Percentiles rank a stretch among this genome's conserved stretches.
These are phyloP conservation scores for Nasturtium officinale DNA, from an alignment of 345 rosid genomes.

Conservation along the genomic window DNA sequence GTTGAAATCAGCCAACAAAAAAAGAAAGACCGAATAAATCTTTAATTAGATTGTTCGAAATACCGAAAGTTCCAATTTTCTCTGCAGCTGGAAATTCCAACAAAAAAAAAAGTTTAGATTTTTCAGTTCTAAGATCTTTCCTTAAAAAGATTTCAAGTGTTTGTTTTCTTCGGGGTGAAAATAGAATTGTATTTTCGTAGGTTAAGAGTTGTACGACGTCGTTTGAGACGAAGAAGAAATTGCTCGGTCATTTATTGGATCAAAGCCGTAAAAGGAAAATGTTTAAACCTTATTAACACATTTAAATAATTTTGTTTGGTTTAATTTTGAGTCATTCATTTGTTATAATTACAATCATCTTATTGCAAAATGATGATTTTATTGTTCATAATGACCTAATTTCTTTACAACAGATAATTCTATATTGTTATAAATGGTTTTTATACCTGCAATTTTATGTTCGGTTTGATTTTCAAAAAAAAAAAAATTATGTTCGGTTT, in stretches of 20 bases:
- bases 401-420: neutral
- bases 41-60: neutral
- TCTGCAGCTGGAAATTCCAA: slow-evolving; percentile 9
- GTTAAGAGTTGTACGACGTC: neutral
- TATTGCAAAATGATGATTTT: neutral
- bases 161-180: neutral
- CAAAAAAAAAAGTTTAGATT: neutral
- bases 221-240: neutral
- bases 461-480: too few relatives aligned
- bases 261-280: neutral
- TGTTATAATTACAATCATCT: neutral
- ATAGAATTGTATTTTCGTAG: slow-evolving; percentile 4
- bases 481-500: too few relatives aligned
- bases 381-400: neutral
- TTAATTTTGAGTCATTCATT: neutral
- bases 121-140: slow-evolving; percentile 20
- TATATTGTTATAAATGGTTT: too few relatives aligned
- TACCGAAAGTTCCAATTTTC: neutral
- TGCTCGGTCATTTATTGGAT: neutral
- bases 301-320: neutral
- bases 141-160: slow-evolving; percentile 3
- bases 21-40: neutral
- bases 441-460: too few relatives aligned
- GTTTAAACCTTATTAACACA: neutral
- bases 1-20: neutral